Evolutionary conservation across 2,329 filamentous ascomycete genomes (phyloP), one percentile per base, ranked within the genome.

Genomic region (Cladophialophora chaetospira): DNA sequence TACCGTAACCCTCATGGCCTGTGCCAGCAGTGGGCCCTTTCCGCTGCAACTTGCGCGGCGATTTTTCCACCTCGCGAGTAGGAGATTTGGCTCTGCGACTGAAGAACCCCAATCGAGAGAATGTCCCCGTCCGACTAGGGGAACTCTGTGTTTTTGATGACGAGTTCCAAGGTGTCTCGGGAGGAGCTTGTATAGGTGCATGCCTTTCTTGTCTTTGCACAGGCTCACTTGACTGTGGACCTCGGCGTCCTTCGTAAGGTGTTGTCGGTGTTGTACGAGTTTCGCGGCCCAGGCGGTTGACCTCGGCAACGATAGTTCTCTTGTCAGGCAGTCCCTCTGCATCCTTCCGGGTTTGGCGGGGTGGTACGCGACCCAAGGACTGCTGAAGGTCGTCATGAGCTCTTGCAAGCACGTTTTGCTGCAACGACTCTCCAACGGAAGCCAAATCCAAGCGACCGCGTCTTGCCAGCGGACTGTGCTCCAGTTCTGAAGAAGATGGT

Each of bases 1-100:
- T 79, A 10, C 76, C 76, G 63, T 81, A 81, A 25, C 75, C 76
- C 74, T 97, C 93, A 67, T 97, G 91, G 0, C 93, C 93, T 33
- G 93, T 97, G n/a, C 93, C 93, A 36, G 93, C 93, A 13, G 82
- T 84, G 19, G 93, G 93, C 0, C 93, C 92, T 71, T 91, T 93
- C 25, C 88, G 82, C 81, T 85, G 6, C 86, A 84, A 33, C 80
- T 78, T 68, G 81, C 84, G n/a, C 85, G 81, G 0, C 70, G 58
- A 17, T 71, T 71, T 9, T 73, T 84, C 79, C 3, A 81, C 69
- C 0, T 82, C 78, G 0, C 82, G 79, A 71, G 90, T 95, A 11
- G 85, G 57, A 26, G 53, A 85, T 54, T 85, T 86, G 63, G 88
- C 83, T 6, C 86, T 79, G 9, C 58, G 57, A 36, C 63, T 53